Base-by-base conservation (phyloP, 345 rosid genomes). In the Lenwebbia sp. region DNA sequence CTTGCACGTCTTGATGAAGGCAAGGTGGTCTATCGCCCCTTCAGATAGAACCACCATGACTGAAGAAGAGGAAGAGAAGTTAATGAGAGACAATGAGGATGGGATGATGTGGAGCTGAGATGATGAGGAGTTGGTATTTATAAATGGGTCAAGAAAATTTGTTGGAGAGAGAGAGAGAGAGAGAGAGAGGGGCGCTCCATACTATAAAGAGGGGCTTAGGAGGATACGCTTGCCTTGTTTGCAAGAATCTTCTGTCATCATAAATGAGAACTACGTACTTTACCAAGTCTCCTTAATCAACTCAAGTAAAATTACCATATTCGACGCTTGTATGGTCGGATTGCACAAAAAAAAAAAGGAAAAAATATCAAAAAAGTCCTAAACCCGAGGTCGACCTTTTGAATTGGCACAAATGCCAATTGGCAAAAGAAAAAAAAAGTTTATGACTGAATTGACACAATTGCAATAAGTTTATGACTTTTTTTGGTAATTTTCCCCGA, bases 21-120 rank as follows among this genome's bases (percentile, higher is more conserved):
- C 86, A 86, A 88, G 88, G 76, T 90, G 94, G 87, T 93, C 94
- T 88, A 92, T 81, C 41, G 89, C 90, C 82, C 94, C 90, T 75
- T 92, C 94, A 23, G 98, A 90, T 7, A 91, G 91, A 53, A 93
- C 96, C 82, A 95, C 98, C 99, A 95, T 97, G 90, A 74, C 25
- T 54, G 28, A 54, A 54, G 78, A 70, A 57, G 55, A 50, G 7
- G 54, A 37, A 52, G 40, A 51, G 12, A 54, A 30, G 52, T 12
- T 50, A 50, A 83, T 19, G 54, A 52, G 54, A 50, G 52, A 28
- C 47, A 23, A 60, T 62, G 54, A 17, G 52, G 56, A 26, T 47
- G 55, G 54, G 47, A 14, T 56, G 76, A 49, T 84, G 65, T 3
- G 58, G 21, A 28, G 85, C 28, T 25, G 82, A 26, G 56, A 7